Percentiles rank a stretch among this genome's conserved stretches.
Conservation (phyloP, 2,329 filamentous ascomycete genomes). For the Aspergillus pseudonomiae region DNA sequence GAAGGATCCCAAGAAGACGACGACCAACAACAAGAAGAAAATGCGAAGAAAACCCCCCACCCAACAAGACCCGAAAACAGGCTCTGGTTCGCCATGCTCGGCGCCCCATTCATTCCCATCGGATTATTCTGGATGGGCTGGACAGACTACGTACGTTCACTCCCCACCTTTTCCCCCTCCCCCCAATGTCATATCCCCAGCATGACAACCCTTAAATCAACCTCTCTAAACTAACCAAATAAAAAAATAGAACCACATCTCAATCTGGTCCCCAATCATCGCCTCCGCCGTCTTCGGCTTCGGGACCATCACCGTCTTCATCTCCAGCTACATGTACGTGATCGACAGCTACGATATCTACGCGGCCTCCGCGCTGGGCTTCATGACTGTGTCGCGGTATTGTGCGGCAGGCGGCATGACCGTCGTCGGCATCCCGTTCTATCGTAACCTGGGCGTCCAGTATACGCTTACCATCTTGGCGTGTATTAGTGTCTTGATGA, state of each 20-base stretch:
- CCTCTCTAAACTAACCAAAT: neutral
- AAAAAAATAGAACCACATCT: constrained; percentile 33
- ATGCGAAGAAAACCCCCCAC: neutral
- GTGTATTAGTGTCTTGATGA: constrained; percentile 41
- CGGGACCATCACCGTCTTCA: constrained; percentile 54
- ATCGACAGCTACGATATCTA: constrained; percentile 61
- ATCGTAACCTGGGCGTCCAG: constrained; percentile 46
- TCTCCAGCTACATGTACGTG: constrained; percentile 59
- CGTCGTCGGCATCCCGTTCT: constrained; percentile 41
- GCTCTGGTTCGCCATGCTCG: constrained; percentile 58
- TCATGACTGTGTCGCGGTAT: constrained; percentile 49
- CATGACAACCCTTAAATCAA: no score
- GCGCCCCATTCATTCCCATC: constrained; percentile 55
- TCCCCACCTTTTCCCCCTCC: no score
- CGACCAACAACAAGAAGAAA: neutral
- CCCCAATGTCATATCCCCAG: neutral
- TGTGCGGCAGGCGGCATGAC: constrained; percentile 44
- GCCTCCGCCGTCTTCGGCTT: constrained; percentile 58
- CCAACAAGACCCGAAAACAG: constrained; percentile 54
- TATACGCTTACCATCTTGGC: constrained; percentile 49
- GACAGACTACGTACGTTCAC: constrained; percentile 48
- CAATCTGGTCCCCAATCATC: constrained; percentile 55
- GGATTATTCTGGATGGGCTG: constrained; percentile 64
- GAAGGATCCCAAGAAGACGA: no score
- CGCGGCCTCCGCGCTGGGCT: constrained; percentile 52